Percentiles rank a stretch among this genome's conserved stretches.
These are phyloP conservation scores for Nakaseomyces sp. DNA, from an alignment of 1,139 yeast species.

Conservation along the genomic window DNA sequence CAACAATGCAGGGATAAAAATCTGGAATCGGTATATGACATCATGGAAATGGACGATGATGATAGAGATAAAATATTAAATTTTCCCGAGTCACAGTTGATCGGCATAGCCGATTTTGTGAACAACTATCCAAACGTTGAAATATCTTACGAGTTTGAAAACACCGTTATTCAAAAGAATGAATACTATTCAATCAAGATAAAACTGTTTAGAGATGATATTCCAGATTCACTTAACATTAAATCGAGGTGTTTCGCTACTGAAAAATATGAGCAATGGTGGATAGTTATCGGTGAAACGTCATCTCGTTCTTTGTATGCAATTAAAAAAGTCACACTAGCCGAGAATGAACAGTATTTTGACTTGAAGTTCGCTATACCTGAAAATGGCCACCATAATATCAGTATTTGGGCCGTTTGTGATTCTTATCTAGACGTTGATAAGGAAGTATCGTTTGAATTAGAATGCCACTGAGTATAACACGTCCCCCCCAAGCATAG, in stretches of 20 bases:
- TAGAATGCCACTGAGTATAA: too few species aligned
- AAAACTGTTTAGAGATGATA: constrained; percentile 62
- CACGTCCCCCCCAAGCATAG: too few species aligned
- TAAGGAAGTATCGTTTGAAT: constrained; percentile 54
- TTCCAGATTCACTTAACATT: constrained; percentile 57
- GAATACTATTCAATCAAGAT: constrained; percentile 38
- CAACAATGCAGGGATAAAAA: constrained; percentile 47
- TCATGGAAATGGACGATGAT: constrained; percentile 78
- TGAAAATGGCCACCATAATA: constrained; percentile 47
- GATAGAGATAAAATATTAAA: constrained; percentile 58
- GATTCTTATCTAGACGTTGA: constrained; percentile 90
- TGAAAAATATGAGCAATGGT: constrained; percentile 69
- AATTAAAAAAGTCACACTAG: constrained; percentile 55
- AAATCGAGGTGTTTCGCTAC: constrained; percentile 49
- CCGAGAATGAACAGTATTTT: constrained; percentile 45
- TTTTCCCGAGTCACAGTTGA: constrained; percentile 41
- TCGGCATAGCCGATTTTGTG: constrained; percentile 75
- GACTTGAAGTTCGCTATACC: constrained; percentile 53
- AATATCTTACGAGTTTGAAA: constrained; percentile 40
- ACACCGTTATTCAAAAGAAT: constrained; percentile 39
- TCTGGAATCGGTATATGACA: constrained; percentile 70
- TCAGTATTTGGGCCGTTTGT: constrained; percentile 79
- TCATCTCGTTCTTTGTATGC: constrained; percentile 57
- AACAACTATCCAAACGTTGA: constrained; percentile 86
- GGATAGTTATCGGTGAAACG: constrained; percentile 73